Percentiles rank a stretch among this genome's conserved stretches.
phyloP scores from a whole-genome alignment of 2,329 filamentous ascomycete genomes.

The Alternaria novae-zelandiae region DNA sequence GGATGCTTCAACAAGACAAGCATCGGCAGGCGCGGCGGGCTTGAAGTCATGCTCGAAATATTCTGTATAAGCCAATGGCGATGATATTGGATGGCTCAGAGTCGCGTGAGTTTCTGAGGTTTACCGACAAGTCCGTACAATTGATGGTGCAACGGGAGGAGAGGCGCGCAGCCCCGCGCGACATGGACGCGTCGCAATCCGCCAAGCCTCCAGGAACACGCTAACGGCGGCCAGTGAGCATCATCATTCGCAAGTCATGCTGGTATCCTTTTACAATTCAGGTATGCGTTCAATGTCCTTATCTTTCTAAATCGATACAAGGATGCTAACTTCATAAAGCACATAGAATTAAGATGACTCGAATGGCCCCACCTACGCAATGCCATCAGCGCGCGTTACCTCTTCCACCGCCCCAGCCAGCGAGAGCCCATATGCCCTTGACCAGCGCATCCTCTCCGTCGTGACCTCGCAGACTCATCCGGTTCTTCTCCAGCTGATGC shows the following conservation, averaged over 20 bases:
- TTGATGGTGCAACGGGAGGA: neutral
- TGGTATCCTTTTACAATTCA: neutral
- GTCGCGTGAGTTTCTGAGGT: neutral
- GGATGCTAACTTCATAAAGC: neutral
- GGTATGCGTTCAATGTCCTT: neutral
- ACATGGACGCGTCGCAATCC: neutral
- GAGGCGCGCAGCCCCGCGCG: neutral
- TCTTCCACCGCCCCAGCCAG: slow-evolving; percentile 18
- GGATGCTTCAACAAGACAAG: neutral
- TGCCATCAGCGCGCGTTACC: neutral
- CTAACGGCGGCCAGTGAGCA: neutral
- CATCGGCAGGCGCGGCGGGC: neutral
- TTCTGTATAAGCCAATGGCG: neutral
- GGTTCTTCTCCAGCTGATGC: slow-evolving; percentile 30
- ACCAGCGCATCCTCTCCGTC: slow-evolving; percentile 33
- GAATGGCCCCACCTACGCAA: neutral
- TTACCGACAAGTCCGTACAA: neutral
- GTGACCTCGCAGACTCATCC: slow-evolving; percentile 34
- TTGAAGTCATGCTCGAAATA: neutral
- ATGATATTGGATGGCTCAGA: neutral
- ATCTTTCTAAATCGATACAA: neutral
- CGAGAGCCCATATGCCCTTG: slow-evolving; percentile 58
- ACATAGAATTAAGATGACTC: neutral
- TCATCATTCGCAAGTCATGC: neutral
- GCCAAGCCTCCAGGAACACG: neutral